These are phyloP conservation scores for Pichia sp. DNA, from an alignment of 1,139 yeast species.

Conservation along the genomic window DNA sequence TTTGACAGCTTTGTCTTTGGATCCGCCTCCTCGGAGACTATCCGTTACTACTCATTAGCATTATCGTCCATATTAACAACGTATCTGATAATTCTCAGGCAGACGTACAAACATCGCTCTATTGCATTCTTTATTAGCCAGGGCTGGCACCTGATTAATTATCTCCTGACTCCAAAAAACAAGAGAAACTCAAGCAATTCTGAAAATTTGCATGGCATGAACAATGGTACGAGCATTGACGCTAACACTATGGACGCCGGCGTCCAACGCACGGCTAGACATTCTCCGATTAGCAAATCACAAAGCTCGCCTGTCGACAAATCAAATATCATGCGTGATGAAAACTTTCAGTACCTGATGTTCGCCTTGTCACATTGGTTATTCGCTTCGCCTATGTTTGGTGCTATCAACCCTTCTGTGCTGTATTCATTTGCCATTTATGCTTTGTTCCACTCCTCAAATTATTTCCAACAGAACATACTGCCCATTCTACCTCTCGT, in stretches of 20 bases:
- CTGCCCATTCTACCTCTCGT: slow-evolving; percentile 27
- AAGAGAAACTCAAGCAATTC: background rate
- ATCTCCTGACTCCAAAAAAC: background rate
- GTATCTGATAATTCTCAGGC: slow-evolving; percentile 42
- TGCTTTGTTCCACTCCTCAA: slow-evolving; percentile 49
- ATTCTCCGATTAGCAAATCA: background rate
- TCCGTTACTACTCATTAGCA: slow-evolving; percentile 33
- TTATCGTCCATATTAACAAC: slow-evolving; percentile 39
- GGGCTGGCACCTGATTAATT: slow-evolving; percentile 22
- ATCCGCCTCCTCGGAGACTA: slow-evolving; percentile 22
- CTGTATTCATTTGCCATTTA: slow-evolving; percentile 49
- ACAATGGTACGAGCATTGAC: background rate
- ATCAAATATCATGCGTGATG: slow-evolving; percentile 28
- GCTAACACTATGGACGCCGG: slow-evolving; percentile 1
- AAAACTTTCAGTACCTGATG: slow-evolving; percentile 42
- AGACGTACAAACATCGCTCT: slow-evolving; percentile 33
- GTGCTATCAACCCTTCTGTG: slow-evolving; percentile 20
- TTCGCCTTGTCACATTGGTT: slow-evolving; percentile 35
- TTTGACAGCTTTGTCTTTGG: slow-evolving; percentile 31
- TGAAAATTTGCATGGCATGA: background rate
- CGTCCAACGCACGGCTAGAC: background rate
- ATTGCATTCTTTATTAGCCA: slow-evolving; percentile 23
- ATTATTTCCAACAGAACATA: slow-evolving; percentile 36
- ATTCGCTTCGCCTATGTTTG: slow-evolving; percentile 16
- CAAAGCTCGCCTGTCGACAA: slow-evolving; percentile 1